Conservation (phyloP, 257 asterid genomes). For the Solanum bulbocastanum region DNA sequence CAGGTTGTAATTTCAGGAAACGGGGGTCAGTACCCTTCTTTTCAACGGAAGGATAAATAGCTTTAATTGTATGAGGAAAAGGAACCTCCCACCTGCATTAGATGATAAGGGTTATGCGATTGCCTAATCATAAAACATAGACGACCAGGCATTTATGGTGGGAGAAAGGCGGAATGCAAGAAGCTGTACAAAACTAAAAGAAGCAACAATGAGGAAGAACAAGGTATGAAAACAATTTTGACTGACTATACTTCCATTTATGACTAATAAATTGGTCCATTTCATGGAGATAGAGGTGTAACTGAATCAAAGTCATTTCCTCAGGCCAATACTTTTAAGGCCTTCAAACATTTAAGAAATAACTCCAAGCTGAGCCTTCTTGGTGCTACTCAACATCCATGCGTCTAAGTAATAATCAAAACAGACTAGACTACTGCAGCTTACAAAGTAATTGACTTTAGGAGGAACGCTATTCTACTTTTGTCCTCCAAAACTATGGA, state of each 20-base stretch:
- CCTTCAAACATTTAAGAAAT: neutral
- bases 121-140: neutral
- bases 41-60: conserved; percentile 40
- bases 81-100: conserved; percentile 96
- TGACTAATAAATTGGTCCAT: neutral
- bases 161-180: neutral
- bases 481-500: neutral
- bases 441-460: neutral
- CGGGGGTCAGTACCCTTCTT: conserved; percentile 78
- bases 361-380: neutral
- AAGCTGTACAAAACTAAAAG: neutral
- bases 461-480: neutral
- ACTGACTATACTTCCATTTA: neutral
- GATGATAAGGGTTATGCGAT: conserved; percentile 2
- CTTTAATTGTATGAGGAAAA: conserved; percentile 55
- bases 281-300: neutral
- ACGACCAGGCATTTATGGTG: neutral
- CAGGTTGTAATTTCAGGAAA: conserved; percentile 74
- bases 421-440: neutral
- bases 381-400: neutral
- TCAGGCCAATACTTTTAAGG: neutral
- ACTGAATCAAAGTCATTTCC: neutral
- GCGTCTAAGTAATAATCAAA: neutral
- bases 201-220: neutral
- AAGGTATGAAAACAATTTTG: neutral